Evolutionary conservation across 257 asterid genomes (phyloP).

Genomic region (Mentha longifolia): DNA sequence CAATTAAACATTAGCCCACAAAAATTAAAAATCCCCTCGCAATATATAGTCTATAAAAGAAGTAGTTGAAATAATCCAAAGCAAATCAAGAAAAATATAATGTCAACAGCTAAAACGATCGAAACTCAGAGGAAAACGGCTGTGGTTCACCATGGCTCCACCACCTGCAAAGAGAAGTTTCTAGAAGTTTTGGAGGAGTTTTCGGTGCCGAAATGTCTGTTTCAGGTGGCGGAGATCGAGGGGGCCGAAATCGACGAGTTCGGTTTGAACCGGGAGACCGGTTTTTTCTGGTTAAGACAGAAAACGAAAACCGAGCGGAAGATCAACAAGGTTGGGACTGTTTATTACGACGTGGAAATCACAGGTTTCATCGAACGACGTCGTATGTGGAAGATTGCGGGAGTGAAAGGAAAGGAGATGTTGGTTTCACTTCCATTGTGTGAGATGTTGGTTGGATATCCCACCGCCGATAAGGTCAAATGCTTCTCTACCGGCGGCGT

Average conservation of each 20-base stretch:
- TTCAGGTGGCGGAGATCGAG: neutral
- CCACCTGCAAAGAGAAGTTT: neutral
- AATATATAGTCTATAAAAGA: neutral
- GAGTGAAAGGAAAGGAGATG: neutral
- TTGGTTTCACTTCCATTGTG: neutral
- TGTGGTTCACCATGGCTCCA: neutral
- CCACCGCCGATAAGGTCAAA: slow-evolving; percentile 1
- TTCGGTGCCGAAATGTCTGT: neutral
- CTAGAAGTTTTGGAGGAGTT: neutral
- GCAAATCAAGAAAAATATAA: neutral
- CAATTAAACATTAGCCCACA: too few relatives aligned
- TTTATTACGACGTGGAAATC: neutral
- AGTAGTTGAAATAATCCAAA: neutral
- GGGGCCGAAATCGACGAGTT: neutral
- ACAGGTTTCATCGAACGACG: neutral
- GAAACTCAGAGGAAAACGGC: neutral
- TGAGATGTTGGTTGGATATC: neutral
- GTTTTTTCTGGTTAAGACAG: neutral
- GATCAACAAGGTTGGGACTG: neutral
- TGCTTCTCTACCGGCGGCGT: neutral
- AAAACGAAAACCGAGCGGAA: neutral
- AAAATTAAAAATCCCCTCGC: too few relatives aligned
- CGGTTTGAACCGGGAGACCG: neutral
- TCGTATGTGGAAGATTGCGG: neutral
- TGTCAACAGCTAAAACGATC: neutral